These are phyloP conservation scores for Backusella australiensis DNA, from an alignment of 192 early-diverging fungal species.

Conservation along the genomic window DNA sequence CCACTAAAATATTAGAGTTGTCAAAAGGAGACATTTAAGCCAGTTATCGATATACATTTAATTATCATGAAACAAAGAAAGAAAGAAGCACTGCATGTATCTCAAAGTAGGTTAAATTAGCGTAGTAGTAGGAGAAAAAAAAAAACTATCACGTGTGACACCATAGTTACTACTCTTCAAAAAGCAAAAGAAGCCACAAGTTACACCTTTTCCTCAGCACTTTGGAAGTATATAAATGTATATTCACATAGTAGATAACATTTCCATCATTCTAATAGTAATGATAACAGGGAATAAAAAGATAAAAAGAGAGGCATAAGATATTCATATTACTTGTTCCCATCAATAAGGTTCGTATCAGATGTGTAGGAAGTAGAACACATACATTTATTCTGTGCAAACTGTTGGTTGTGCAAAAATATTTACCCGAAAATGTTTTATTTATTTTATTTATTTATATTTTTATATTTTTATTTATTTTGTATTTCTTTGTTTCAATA, in stretches of 20 bases:
- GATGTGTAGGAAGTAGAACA: neutral
- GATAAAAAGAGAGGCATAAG: no score
- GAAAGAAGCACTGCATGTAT: neutral
- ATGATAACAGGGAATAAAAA: no score
- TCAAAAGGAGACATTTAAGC: neutral
- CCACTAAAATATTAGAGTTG: neutral
- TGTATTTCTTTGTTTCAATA: constrained; percentile 3
- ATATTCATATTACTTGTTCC: no score
- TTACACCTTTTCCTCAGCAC: neutral
- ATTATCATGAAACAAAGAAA: neutral
- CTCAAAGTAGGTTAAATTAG: neutral
- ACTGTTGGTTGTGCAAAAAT: neutral
- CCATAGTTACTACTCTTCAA: neutral
- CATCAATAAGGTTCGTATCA: no score
- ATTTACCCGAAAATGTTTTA: constrained; percentile 2
- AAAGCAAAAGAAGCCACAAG: neutral
- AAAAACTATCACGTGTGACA: neutral
- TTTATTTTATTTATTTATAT: neutral
- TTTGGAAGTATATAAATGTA: neutral
- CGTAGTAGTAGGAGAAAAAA: neutral
- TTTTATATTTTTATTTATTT: neutral
- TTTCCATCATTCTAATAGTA: neutral
- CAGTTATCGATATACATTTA: neutral
- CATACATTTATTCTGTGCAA: neutral
- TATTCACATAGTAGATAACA: neutral